phyloP scores from a whole-genome alignment of 140 eudicot genomes.

The Anethum foeniculum region DNA sequence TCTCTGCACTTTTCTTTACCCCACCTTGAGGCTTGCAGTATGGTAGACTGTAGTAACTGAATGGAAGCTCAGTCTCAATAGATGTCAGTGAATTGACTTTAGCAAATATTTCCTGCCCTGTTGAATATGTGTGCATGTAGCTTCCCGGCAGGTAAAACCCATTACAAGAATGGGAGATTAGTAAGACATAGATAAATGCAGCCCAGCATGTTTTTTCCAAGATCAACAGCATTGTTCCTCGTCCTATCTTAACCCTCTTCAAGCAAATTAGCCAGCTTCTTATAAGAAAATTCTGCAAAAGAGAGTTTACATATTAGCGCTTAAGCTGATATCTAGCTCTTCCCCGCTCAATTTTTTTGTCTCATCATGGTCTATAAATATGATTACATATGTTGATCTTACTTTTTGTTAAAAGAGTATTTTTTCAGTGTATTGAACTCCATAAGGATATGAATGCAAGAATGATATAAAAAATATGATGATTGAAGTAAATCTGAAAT shows the following conservation, averaged over 20 bases:
- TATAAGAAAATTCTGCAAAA: slow-evolving; percentile 27
- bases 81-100: slow-evolving; percentile 72
- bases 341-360: neutral
- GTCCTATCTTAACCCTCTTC: slow-evolving; percentile 19
- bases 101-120: slow-evolving; percentile 36
- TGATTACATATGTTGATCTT: neutral
- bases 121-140: slow-evolving; percentile 61
- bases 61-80: slow-evolving; percentile 70
- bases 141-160: slow-evolving; percentile 77
- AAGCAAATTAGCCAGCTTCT: slow-evolving; percentile 15
- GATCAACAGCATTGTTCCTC: slow-evolving; percentile 37
- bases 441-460: neutral
- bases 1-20: slow-evolving; percentile 67
- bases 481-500: neutral
- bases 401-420: neutral
- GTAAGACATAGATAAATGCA: slow-evolving; percentile 22
- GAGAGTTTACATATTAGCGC: slow-evolving; percentile 7
- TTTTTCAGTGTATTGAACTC: neutral
- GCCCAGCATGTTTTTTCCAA: slow-evolving; percentile 32
- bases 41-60: slow-evolving; percentile 65
- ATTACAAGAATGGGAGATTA: slow-evolving; percentile 31
- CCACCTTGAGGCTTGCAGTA: slow-evolving; percentile 57
- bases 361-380: neutral
- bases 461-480: neutral
- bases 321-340: neutral